Conservation (phyloP, 2,329 filamentous ascomycete genomes). For the Gremmenia infestans region DNA sequence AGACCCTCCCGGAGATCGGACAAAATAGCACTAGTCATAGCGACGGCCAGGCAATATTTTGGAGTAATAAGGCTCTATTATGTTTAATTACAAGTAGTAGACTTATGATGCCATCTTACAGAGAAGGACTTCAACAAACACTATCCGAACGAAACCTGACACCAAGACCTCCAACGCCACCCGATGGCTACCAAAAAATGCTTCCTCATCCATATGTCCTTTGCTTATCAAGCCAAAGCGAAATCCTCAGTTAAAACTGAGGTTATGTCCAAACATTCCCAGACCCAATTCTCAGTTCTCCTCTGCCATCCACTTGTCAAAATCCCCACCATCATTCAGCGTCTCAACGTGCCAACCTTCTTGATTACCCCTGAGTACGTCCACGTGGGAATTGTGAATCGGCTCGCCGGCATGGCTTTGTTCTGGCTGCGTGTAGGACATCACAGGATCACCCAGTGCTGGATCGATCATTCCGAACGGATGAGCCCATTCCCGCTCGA, state of each 20-base stretch:
- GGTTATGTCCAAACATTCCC: not conserved
- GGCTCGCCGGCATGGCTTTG: slow-evolving; percentile 19
- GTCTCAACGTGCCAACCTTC: slow-evolving; percentile 31
- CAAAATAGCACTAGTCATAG: not conserved
- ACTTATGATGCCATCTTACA: not conserved
- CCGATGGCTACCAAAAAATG: slow-evolving; percentile 8
- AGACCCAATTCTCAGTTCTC: slow-evolving; percentile 1
- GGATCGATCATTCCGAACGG: slow-evolving; percentile 12
- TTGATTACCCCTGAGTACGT: slow-evolving; percentile 26
- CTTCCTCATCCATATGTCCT: slow-evolving; percentile 1
- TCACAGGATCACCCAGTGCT: slow-evolving; percentile 12
- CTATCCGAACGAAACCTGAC: not conserved
- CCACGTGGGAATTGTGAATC: slow-evolving; percentile 28
- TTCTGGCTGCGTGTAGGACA: slow-evolving; percentile 23
- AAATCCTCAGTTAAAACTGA: not conserved
- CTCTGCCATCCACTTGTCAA: slow-evolving; percentile 31
- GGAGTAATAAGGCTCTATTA: not conserved
- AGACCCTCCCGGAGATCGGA: not conserved
- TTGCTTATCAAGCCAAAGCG: not conserved
- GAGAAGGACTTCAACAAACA: slow-evolving; percentile 1
- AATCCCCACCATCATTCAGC: slow-evolving; percentile 28
- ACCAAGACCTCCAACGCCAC: slow-evolving; percentile 14
- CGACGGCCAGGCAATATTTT: not conserved
- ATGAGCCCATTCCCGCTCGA: slow-evolving; percentile 19
- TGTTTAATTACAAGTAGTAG: slow-evolving; percentile 9